Evolutionary conservation across 306 rosid species (phyloP).

Genomic region (Vigna mungo): DNA sequence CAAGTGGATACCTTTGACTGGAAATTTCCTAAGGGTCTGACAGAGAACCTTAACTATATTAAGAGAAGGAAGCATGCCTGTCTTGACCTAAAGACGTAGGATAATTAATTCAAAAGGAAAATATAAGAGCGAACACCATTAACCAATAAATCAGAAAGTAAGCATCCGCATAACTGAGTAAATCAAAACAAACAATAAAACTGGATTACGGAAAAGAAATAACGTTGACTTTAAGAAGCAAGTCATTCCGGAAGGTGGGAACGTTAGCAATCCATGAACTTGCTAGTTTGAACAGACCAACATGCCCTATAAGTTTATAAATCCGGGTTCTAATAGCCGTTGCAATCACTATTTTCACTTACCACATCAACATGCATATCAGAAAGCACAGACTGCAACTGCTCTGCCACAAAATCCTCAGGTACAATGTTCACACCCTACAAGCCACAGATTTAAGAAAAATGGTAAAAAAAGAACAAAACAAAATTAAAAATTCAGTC

Average conservation of each 20-base stretch:
- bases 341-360: slow-evolving; percentile 45
- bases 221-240: neutral
- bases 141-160: slow-evolving; percentile 17
- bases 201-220: neutral
- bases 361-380: slow-evolving; percentile 97
- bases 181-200: neutral
- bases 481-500: neutral
- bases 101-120: slow-evolving; percentile 35
- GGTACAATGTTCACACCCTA: slow-evolving; percentile 71
- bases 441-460: slow-evolving; percentile 36
- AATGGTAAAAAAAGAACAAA: neutral
- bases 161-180: slow-evolving; percentile 4
- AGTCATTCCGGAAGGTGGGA: neutral
- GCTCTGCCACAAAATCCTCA: slow-evolving; percentile 76
- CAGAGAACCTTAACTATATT: slow-evolving; percentile 65
- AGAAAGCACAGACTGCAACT: slow-evolving; percentile 82
- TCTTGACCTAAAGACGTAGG: slow-evolving; percentile 71
- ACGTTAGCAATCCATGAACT: neutral
- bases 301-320: neutral
- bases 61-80: slow-evolving; percentile 88
- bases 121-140: slow-evolving; percentile 13
- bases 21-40: slow-evolving; percentile 69
- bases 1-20: slow-evolving; percentile 73
- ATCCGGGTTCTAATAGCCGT: neutral
- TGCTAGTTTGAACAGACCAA: neutral